Conservation (phyloP, 2,329 filamentous ascomycete genomes). For the Sporothrix phasma region DNA sequence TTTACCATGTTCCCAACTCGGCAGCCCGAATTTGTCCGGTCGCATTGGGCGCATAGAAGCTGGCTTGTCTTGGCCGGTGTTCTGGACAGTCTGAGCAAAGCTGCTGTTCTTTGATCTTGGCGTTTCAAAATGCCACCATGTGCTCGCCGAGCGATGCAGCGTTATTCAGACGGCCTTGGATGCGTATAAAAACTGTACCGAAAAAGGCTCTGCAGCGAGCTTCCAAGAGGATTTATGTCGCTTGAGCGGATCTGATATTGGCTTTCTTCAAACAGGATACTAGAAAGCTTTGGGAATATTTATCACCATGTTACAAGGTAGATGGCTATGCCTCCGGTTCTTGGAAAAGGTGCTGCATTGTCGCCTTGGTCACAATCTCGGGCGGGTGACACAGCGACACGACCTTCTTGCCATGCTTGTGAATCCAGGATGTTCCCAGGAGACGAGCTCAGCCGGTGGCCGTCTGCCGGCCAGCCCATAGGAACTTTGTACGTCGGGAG, state of each 20-base stretch:
- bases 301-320: no score
- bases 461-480: not conserved
- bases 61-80: not conserved
- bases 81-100: not conserved
- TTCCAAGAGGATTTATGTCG: no score
- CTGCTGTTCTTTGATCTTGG: not conserved
- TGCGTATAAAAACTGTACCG: no score
- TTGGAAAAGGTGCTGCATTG: not conserved
- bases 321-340: not conserved
- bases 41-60: not conserved
- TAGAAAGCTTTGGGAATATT: no score
- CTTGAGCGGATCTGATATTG: no score
- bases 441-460: not conserved
- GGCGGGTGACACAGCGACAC: not conserved
- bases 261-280: no score
- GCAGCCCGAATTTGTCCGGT: not conserved
- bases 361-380: not conserved
- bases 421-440: not conserved
- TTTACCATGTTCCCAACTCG: not conserved
- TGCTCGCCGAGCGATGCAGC: no score
- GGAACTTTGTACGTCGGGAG: not conserved
- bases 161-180: no score
- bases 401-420: not conserved
- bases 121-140: no score
- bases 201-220: no score